Conservation (phyloP, 164 flowering plant species). For the Vitis rotundifolia region DNA sequence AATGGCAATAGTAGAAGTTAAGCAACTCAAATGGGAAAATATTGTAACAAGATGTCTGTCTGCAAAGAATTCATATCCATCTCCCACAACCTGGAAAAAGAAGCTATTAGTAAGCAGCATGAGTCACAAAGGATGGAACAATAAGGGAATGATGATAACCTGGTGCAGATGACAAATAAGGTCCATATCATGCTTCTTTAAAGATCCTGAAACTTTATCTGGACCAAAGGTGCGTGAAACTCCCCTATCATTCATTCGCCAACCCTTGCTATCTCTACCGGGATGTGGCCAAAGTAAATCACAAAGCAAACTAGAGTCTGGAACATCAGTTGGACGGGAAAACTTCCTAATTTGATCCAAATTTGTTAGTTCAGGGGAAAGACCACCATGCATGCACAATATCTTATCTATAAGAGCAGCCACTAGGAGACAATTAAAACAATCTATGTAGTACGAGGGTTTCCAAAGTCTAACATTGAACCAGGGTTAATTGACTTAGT, state of each 20-base stretch:
- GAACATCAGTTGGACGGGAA: conserved; percentile 75
- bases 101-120: background rate
- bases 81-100: conserved; percentile 76
- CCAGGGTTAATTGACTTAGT: conserved; percentile 10
- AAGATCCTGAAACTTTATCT: conserved; percentile 69
- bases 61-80: conserved; percentile 89
- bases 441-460: conserved; percentile 47
- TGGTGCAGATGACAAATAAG: conserved; percentile 87
- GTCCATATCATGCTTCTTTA: conserved; percentile 74
- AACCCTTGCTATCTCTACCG: conserved; percentile 57
- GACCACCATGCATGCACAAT: conserved; percentile 94
- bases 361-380: conserved; percentile 70
- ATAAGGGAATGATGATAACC: conserved; percentile 30
- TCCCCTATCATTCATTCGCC: conserved; percentile 89
- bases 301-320: conserved; percentile 81
- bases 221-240: conserved; percentile 85
- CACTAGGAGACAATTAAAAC: conserved; percentile 86
- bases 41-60: conserved; percentile 81
- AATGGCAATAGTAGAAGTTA: background rate
- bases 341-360: conserved; percentile 71
- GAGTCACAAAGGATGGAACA: conserved; percentile 1
- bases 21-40: conserved; percentile 39
- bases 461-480: conserved; percentile 84
- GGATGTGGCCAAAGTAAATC: conserved; percentile 94
- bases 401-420: conserved; percentile 86